phyloP scores from a whole-genome alignment of 257 asterid species.

The Echites panduratus region DNA sequence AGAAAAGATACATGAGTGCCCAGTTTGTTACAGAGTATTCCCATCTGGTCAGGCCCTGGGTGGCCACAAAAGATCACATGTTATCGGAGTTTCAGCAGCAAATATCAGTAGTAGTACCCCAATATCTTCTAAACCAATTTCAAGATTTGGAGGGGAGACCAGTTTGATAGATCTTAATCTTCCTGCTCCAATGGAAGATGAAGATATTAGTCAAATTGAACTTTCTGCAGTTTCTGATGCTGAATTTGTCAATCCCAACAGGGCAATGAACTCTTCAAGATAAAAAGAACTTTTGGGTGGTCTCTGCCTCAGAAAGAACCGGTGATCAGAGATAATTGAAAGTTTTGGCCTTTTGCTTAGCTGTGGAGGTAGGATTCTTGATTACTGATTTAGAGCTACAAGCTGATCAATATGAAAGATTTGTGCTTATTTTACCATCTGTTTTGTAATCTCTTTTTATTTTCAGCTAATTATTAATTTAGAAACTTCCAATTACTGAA shows the following conservation, averaged over 20 bases:
- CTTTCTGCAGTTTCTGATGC: constrained; percentile 56
- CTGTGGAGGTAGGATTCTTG: neutral
- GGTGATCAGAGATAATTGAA: neutral
- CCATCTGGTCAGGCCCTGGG: constrained; percentile 92
- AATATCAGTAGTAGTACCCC: neutral
- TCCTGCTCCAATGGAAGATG: constrained; percentile 65
- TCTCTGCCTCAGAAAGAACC: too few relatives aligned
- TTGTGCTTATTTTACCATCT: constrained; percentile 2
- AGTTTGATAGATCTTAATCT: constrained; percentile 72
- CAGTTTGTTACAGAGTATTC: constrained; percentile 65
- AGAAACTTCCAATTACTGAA: neutral
- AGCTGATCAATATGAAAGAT: neutral
- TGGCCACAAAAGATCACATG: constrained; percentile 87
- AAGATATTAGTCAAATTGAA: constrained; percentile 52
- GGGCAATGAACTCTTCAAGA: constrained; percentile 12
- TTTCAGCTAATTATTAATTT: neutral
- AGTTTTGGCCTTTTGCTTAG: constrained; percentile 14
- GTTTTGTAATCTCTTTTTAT: constrained; percentile 3
- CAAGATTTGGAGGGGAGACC: constrained; percentile 35
- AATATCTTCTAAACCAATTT: constrained; percentile 17
- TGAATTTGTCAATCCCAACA: constrained; percentile 24
- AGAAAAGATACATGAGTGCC: constrained; percentile 66
- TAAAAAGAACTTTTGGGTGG: neutral
- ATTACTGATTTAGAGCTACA: neutral
- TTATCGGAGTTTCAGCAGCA: constrained; percentile 30